Percentiles rank a stretch among this genome's conserved stretches.
These are phyloP conservation scores for Silene conica DNA, from an alignment of 148 eudicot genomes.

Conservation along the genomic window DNA sequence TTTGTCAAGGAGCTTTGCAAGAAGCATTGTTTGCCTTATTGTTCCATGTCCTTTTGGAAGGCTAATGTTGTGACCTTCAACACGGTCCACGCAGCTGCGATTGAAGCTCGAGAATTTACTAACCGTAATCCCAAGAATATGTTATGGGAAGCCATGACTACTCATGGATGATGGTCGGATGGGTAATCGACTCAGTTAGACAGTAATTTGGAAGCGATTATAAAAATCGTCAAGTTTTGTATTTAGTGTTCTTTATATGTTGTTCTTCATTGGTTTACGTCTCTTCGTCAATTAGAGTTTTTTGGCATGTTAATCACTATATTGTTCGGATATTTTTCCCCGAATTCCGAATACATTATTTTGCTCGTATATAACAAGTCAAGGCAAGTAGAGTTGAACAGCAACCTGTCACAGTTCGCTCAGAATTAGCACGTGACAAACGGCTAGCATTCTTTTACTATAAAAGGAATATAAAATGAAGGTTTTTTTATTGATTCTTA, in stretches of 20 bases:
- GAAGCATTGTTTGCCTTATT: constrained; percentile 43
- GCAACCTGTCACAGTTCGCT: too few relatives aligned
- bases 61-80: constrained; percentile 38
- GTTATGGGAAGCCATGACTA: constrained; percentile 55
- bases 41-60: constrained; percentile 39
- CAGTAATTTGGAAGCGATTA: not conserved
- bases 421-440: too few relatives aligned
- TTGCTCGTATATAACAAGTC: too few relatives aligned
- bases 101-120: constrained; percentile 43
- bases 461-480: too few relatives aligned
- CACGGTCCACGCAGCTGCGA: constrained; percentile 34
- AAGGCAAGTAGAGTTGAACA: too few relatives aligned
- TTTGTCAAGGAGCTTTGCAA: constrained; percentile 50
- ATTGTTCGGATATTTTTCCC: too few relatives aligned
- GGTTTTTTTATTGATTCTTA: too few relatives aligned
- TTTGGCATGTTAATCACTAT: not conserved
- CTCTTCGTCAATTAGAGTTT: not conserved
- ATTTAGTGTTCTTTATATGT: not conserved
- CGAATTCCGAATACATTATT: too few relatives aligned
- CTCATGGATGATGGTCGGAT: constrained; percentile 36
- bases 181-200: too few relatives aligned
- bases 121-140: constrained; percentile 43
- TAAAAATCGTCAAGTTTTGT: not conserved
- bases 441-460: too few relatives aligned
- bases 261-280: not conserved